Percentiles rank a stretch among this genome's conserved stretches.
Evolutionary conservation across 805 yeast genomes (phyloP).

Genomic region (Groenewaldozyma tartarivorans): DNA sequence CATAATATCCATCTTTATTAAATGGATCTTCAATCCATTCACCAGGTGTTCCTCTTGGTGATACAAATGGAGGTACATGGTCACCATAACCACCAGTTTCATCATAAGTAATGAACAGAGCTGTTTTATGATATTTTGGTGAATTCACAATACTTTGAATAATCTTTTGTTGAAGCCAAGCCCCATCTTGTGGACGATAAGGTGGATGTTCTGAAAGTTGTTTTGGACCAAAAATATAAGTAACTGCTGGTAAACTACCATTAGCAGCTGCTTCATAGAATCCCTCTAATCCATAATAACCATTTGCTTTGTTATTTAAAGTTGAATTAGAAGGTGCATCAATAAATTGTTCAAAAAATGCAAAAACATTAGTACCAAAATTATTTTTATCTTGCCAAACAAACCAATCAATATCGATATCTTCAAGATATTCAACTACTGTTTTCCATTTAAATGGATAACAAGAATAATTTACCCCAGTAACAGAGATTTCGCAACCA

Average conservation of each 20-base stretch:
- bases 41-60: constrained; percentile 20
- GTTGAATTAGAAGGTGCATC: constrained; percentile 7
- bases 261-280: constrained; percentile 15
- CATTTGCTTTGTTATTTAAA: constrained; percentile 14
- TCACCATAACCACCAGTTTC: constrained; percentile 24
- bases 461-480: constrained; percentile 14
- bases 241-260: constrained; percentile 20
- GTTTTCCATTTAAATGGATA: constrained; percentile 21
- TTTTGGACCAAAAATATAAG: constrained; percentile 20
- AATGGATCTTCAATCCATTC: constrained; percentile 20
- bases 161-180: constrained; percentile 18
- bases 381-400: constrained; percentile 19
- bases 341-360: constrained; percentile 16
- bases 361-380: constrained; percentile 18
- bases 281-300: constrained; percentile 16
- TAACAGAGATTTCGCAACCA: constrained; percentile 14
- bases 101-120: constrained; percentile 18
- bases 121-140: constrained; percentile 18
- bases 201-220: constrained; percentile 22
- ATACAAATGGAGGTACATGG: constrained; percentile 19
- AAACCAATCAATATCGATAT: constrained; percentile 17
- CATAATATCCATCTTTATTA: constrained; percentile 6
- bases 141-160: constrained; percentile 16
- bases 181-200: constrained; percentile 17
- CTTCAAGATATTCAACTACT: constrained; percentile 17